Percentiles rank a stretch among this genome's conserved stretches.
phyloP scores from a whole-genome alignment of 345 rosid species.

The Turritis glabra region DNA sequence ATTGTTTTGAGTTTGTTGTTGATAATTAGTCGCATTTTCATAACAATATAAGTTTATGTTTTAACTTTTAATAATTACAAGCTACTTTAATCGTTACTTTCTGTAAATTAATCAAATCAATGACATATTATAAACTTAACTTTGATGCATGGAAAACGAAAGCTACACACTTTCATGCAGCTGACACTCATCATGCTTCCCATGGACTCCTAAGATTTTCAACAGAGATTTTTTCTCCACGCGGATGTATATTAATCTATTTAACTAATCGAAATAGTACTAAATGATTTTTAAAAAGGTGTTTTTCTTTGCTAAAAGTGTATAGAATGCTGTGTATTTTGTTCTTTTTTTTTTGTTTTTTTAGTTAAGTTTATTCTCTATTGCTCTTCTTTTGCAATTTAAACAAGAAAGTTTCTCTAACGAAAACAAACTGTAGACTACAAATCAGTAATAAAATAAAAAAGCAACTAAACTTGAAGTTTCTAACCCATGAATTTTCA shows the following conservation, averaged over 20 bases:
- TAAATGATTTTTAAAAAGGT: not conserved
- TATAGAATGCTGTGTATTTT: not conserved
- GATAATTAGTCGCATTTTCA: not conserved
- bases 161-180: slow-evolving; percentile 38
- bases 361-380: too few species aligned
- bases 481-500: too few species aligned
- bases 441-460: too few species aligned
- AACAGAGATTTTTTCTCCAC: slow-evolving; percentile 32
- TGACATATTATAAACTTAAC: slow-evolving; percentile 20
- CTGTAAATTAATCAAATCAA: not conserved
- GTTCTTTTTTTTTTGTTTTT: not conserved
- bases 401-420: not conserved
- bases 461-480: too few species aligned
- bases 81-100: slow-evolving; percentile 26
- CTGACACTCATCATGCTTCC: slow-evolving; percentile 40
- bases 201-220: slow-evolving; percentile 34
- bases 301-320: not conserved
- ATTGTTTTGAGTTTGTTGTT: not conserved
- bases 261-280: slow-evolving; percentile 16
- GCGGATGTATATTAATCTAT: slow-evolving; percentile 19
- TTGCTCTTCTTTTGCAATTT: not conserved
- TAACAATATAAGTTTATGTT: not conserved
- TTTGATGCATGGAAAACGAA: slow-evolving; percentile 33
- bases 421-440: not conserved
- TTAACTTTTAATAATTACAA: slow-evolving; percentile 19